Base-by-base conservation (phyloP, 2,329 filamentous ascomycete genomes). In the Aspergillus fumigatiaffinis region DNA sequence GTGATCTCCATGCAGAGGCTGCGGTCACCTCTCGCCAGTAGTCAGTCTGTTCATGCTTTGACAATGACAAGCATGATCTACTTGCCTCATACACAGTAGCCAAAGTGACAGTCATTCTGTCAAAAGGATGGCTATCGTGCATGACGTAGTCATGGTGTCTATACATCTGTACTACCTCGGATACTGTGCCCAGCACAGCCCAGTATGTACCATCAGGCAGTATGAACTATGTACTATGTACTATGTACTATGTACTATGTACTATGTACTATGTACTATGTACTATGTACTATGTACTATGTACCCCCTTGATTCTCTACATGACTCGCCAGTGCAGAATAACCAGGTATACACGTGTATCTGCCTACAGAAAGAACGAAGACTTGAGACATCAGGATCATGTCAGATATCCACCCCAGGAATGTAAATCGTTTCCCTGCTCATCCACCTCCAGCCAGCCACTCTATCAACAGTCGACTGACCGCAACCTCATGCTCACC, bases 1-100 rank as follows among this genome's bases (percentile, higher is more conserved):
- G 54, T 50, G 54, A 56, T 56, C 50, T 52, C 54, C 54, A 52
- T 56, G 54, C 54, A 56, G 54, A 52, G 21, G 54, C 38, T 49
- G n/a, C 32, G 54, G 49, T 56, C 54, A 52, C 29, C 38, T 28
- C 26, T 28, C 26, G 8, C 8, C 26, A 28, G 26, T 28, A 56
- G 54, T 52, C 50, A 28, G 54, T 56, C 54, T 52, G 54, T 56
- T 56, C 54, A 28, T 44, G 32, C 14, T 17, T 5, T 7, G 32
- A 8, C 7, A 38, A n/a, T 38, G 32, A 38, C 32, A 17, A 8
- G 14, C 32, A 38, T 38, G 32, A 38, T 38, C 32, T 38, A 38
- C 32, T 17, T 38, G 32, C 14, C 14, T 38, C 32, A n/a, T 38
- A 38, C 32, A 38, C 32, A 38, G 12, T 17, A 35, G 5, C 35